Percentiles rank a stretch among this genome's conserved stretches.
Conservation (phyloP, 768 basidiomycete species). For the Pholiota molesta region DNA sequence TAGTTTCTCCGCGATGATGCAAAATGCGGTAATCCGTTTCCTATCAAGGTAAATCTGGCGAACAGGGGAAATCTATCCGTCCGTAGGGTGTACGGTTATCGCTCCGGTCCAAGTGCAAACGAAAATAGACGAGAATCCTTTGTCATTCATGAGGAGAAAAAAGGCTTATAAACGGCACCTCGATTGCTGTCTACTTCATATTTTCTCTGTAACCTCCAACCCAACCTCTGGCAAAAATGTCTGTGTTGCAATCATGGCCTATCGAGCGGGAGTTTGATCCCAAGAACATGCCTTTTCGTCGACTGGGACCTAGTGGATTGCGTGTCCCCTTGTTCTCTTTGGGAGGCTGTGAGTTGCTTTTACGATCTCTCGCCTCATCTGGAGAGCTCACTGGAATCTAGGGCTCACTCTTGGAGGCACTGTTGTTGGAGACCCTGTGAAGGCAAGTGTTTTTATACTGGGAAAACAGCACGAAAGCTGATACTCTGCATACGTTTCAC, state of each 20-base stretch:
- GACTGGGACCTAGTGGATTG: conserved; percentile 63
- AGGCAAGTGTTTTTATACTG: conserved; percentile 34
- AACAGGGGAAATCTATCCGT: too few species aligned
- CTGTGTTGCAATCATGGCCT: conserved; percentile 26
- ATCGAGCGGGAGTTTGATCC: conserved; percentile 43
- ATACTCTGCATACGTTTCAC: not conserved
- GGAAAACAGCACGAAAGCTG: not conserved
- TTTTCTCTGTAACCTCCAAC: not conserved
- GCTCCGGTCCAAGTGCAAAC: not conserved
- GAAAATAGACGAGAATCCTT: not conserved
- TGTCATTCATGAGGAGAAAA: not conserved
- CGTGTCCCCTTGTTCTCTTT: conserved; percentile 70
- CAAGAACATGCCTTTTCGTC: conserved; percentile 61
- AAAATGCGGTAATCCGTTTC: not conserved
- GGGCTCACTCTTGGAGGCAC: conserved; percentile 64
- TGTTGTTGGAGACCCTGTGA: conserved; percentile 69
- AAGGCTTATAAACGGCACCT: not conserved
- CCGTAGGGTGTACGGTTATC: not conserved
- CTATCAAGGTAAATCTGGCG: not conserved
- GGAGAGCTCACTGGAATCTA: conserved; percentile 11
- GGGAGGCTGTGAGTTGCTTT: conserved; percentile 55
- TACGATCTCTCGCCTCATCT: not conserved
- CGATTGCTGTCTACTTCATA: not conserved
- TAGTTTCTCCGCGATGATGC: not conserved
- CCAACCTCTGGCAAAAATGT: conserved; percentile 7